Base-by-base conservation (phyloP, 306 rosid species). In the Psophocarpus tetragonolobus region DNA sequence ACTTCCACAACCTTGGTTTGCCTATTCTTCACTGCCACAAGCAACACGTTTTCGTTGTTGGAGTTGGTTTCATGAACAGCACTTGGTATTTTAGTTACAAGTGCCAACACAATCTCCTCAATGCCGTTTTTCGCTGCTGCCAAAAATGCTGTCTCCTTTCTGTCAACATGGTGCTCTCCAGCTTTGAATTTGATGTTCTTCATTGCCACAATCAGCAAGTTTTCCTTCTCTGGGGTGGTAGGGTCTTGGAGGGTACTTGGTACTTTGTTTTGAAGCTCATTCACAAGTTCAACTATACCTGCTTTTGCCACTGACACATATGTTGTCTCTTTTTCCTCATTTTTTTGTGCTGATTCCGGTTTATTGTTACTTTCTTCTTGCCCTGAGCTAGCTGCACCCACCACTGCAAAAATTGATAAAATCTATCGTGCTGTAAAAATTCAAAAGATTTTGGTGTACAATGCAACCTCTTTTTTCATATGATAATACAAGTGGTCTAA, bases 41-140 rank as follows among this genome's bases (percentile, higher is more conserved):
- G 76, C 62, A 85, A 27, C 23, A 56, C 65, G 11, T 82, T 86
- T 44, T 57, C 75, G 5, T 80, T 74, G 12, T 85, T 9, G 1
- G 62, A 20, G 71, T 75, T 75, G 1, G 24, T 54, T 0, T 82
- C 82, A 24, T 82, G 35, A 4, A 85, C 18, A 0, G 75, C 82
- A 39, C 45, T 57, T 1, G 71, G 81, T 42, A 67, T 33, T 0
- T 0, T 1, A 0, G 2, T 0, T 11, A 15, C 32, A 20, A 74
- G 13, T 1, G 0, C 23, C 0, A 0, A 0, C 70, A 79, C 67
- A 5, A 85, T 67, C 27, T 85, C 81, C 3, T 17, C 23, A 1
- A 81, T 72, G 4, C 88, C 88, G 44, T 61, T 12, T 13, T 5
- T 44, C 0, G 87, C 85, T 13, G 83, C 85, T 0, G 21, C 41